These are phyloP conservation scores for Tillandsia leiboldiana DNA, from an alignment of 176 grass and related monocot species.

Conservation along the genomic window DNA sequence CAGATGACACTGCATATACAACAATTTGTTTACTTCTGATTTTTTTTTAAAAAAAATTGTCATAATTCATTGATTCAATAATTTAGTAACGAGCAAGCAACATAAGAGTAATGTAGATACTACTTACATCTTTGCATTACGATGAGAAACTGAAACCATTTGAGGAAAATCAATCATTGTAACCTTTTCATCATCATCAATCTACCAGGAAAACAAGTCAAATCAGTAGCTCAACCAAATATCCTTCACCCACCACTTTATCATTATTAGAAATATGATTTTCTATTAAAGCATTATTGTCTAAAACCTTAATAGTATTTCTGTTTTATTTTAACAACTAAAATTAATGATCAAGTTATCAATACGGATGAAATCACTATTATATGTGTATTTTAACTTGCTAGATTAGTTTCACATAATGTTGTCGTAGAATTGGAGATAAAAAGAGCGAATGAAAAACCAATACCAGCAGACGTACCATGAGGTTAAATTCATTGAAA, in stretches of 20 bases:
- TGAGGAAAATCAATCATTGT: slow-evolving; percentile 95
- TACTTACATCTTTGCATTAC: slow-evolving; percentile 86
- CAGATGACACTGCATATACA: background rate
- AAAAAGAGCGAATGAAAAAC: slow-evolving; percentile 2
- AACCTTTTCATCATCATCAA: slow-evolving; percentile 75
- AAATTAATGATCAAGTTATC: too few species aligned
- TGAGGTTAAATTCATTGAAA: slow-evolving; percentile 99
- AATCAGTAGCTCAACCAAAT: background rate
- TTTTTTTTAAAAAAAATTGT: background rate
- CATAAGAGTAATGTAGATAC: background rate
- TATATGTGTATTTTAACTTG: too few species aligned
- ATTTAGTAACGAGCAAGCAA: background rate
- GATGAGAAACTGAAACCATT: slow-evolving; percentile 94
- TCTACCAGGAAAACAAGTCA: slow-evolving; percentile 33
- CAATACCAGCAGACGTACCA: slow-evolving; percentile 36
- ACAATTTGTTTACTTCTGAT: too few species aligned
- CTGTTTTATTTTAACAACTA: too few species aligned
- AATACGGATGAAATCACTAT: too few species aligned
- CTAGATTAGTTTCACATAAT: background rate
- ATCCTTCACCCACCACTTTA: too few species aligned
- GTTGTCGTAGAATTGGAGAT: background rate
- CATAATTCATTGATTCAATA: background rate
- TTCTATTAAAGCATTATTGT: too few species aligned
- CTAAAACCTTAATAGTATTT: too few species aligned
- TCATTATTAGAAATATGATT: too few species aligned